A percentile compares a stretch with the other conserved stretches of the same genome.
Conservation (phyloP, 257 asterid genomes). For the Capsicum baccatum region DNA sequence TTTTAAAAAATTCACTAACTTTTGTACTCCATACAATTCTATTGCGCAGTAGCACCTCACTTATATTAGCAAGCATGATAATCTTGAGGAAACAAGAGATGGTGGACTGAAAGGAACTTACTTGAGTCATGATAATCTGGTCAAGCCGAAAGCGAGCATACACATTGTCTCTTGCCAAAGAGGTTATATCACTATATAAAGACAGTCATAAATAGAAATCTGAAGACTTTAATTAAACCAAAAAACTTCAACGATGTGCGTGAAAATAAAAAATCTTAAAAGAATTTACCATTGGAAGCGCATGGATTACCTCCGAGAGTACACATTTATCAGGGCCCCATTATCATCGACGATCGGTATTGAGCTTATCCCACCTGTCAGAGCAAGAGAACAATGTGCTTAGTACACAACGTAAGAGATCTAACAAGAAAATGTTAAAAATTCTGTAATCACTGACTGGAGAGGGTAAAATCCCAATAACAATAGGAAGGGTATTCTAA, state of each 20-base stretch:
- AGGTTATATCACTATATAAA: constrained; percentile 61
- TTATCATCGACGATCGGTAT: constrained; percentile 60
- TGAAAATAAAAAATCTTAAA: constrained; percentile 25
- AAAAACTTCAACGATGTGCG: not conserved
- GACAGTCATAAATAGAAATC: constrained; percentile 18
- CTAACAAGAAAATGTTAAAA: not conserved
- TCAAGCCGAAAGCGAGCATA: constrained; percentile 61
- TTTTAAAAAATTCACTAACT: not conserved
- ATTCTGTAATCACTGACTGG: not conserved
- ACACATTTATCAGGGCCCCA: constrained; percentile 55
- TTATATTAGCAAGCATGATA: not conserved
- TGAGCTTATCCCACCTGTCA: constrained; percentile 69
- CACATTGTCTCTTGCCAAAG: constrained; percentile 58
- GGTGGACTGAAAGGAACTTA: constrained; percentile 32
- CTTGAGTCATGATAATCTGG: constrained; percentile 59
- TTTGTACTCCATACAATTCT: constrained; percentile 18
- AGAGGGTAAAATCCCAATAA: constrained; percentile 15
- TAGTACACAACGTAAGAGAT: not conserved
- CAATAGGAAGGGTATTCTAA: not conserved
- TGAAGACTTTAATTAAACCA: not conserved
- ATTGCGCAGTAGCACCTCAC: constrained; percentile 8
- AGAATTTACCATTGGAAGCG: constrained; percentile 19
- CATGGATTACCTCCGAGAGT: constrained; percentile 61
- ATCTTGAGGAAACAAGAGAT: not conserved
- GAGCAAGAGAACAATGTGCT: constrained; percentile 28